Base-by-base conservation (phyloP, 225 moss, liverwort and hornwort species). In the Pseudoscleropodium purum region DNA sequence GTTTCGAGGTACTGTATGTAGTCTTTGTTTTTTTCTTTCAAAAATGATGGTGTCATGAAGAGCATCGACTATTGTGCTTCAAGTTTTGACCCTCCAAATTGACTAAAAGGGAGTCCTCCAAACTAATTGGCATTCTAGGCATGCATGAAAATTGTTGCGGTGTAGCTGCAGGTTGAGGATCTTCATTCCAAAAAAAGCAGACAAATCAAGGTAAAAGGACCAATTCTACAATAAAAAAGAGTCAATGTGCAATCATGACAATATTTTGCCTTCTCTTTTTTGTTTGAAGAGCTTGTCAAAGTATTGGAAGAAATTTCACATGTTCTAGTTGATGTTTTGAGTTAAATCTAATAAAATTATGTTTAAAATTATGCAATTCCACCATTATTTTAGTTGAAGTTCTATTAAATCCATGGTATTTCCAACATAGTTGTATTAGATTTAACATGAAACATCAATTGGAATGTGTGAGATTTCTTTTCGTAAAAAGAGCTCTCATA, bases 151-250 rank as follows among this genome's bases (percentile, higher is more conserved):
- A 18, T 2, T 30, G 0, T 19, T 75, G 19, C 10, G 0, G 4
- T 31, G 2, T 0, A 75, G 0, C 0, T 75, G 2, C 49, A 75
- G 19, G 19, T 0, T 19, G 2, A 31, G 2, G 7, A 7, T 31
- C 7, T 7, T 31, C 11, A 47, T 45, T 30, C 18, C 2, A 6
- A 6, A 6, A 47, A 31, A 47, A 4, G 7, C 5, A 11, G 19
- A 47, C 0, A 0, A 2, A 7, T 2, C 0, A 49, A 49, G 7
- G 19, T 19, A 49, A 7, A 31, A 49, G 1, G 31, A 75, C 11
- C 7, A 49, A 19, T 31, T 75, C 10, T 19, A 49, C 0, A 47
- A 0, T 31, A 10, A 45, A 6, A 72, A 18, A 30, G 4, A 19
- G 0, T 19, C 75, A 75, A 19, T 1, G 2, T 75, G 75, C 33